phyloP scores from a whole-genome alignment of 208 protist genomes.

The Crithidia mellificae region DNA sequence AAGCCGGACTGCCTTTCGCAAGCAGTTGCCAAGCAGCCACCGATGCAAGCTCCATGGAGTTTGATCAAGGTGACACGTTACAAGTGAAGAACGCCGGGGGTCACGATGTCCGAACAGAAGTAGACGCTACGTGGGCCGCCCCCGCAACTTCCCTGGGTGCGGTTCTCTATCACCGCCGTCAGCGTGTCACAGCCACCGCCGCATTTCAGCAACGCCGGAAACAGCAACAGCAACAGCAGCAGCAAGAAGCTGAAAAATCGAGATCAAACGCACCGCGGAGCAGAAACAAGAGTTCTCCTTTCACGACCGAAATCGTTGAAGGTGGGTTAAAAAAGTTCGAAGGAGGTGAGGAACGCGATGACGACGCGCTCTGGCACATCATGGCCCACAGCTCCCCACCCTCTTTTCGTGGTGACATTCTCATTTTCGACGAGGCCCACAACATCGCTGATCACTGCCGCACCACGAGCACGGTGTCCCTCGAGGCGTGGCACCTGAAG shows the following conservation, averaged over 20 bases:
- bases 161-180: constrained; percentile 32
- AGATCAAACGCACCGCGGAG: no score
- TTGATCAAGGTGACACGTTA: no score
- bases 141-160: constrained; percentile 17
- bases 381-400: constrained; percentile 35
- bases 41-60: no score
- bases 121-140: not conserved
- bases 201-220: constrained; percentile 7
- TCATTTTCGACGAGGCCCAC: constrained; percentile 96
- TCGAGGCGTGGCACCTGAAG: constrained; percentile 51
- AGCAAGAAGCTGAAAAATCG: no score
- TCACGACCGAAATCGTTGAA: no score
- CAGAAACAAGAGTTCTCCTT: no score
- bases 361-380: constrained; percentile 21
- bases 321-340: no score
- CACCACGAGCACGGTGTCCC: constrained; percentile 55
- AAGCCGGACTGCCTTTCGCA: no score
- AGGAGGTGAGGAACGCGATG: not conserved
- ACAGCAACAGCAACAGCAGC: constrained; percentile 12
- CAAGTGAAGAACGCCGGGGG: no score
- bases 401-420: constrained; percentile 73
- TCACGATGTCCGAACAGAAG: no score
- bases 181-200: constrained; percentile 21
- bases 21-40: no score
- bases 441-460: constrained; percentile 95